Evolutionary conservation across 352 stramenopile species (phyloP), one percentile per base, ranked within the genome.

Genomic region (Phytophthora citrophthora): DNA sequence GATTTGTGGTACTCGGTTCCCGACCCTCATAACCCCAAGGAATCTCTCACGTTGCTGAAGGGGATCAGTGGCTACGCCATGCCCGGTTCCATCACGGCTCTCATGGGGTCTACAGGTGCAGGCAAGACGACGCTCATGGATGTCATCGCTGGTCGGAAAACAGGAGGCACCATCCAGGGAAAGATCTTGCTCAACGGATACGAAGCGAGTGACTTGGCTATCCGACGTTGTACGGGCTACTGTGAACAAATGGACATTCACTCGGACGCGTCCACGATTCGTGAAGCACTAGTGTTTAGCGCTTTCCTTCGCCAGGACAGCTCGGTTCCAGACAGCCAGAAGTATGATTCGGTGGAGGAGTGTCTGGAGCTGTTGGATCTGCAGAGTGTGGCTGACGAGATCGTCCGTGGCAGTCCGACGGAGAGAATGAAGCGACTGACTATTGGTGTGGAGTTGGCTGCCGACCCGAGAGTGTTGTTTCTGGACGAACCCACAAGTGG

Each of bases 51-150:
- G 15, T 60, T 97, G 26, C 68, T 97, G n/a, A 68, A 73, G 24
- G 63, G 73, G 4, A 78, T 90, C 49, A 76, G 38, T 16, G 81
- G 76, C 6, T 70, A 71, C 32, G 70, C 73, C 13, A 15, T 62
- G 2, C 80, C 80, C 0, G 81, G 81, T 7, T 64, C 56, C 6
- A 79, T 90, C 27, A 79, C 72, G 3, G 80, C 80, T 0, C 57
- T 90, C 18, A 88, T 89, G 74, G 81, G 81, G 11, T 77, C 70
- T 1, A 76, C 61, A 1, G 83, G 83, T 40, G 79, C 85, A 40
- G 89, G 91, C 5, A 97, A 98, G 66, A 97, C 92, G 4, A 98
- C 93, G 6, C 76, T 98, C 7, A 88, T 97, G 61, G 91, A 98
- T 76, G 91, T 98, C 2, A 92, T 98, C 39, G 87, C 93, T 3